A percentile compares a stretch with the other conserved stretches of the same genome.
Evolutionary conservation across 179 eudicot species (phyloP).

Genomic region (Dionaea muscipula): DNA sequence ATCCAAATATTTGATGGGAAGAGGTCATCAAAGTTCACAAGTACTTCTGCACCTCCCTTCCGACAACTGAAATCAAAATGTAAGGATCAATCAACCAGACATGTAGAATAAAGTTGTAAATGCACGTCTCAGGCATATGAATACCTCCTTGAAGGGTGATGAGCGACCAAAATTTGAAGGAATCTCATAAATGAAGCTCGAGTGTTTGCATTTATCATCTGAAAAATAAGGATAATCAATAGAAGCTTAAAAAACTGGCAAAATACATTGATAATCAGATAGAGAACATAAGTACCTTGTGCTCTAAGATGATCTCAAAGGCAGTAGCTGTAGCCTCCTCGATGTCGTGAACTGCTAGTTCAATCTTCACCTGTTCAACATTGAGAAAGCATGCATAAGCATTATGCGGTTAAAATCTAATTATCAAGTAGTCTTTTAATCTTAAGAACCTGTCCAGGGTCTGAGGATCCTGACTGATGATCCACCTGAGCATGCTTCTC

Average conservation of each 20-base stretch:
- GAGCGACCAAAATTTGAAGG: conserved; percentile 79
- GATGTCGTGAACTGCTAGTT: conserved; percentile 69
- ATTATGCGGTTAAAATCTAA: background rate
- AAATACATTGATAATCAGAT: background rate
- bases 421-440: conserved; percentile 8
- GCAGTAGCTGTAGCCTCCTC: conserved; percentile 87
- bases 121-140: background rate
- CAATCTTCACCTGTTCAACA: conserved; percentile 40
- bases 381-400: conserved; percentile 1
- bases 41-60: conserved; percentile 87
- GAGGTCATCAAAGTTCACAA: conserved; percentile 70
- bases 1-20: conserved; percentile 39
- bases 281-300: conserved; percentile 42
- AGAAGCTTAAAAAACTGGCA: conserved; percentile 2
- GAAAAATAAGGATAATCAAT: conserved; percentile 14
- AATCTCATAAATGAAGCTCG: conserved; percentile 66
- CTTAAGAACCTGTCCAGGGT: conserved; percentile 60
- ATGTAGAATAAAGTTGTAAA: conserved; percentile 2
- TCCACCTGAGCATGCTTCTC: conserved; percentile 70
- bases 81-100: conserved; percentile 6
- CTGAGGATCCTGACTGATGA: conserved; percentile 47
- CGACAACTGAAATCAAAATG: conserved; percentile 50
- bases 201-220: conserved; percentile 85
- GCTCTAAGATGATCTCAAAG: conserved; percentile 61
- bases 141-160: conserved; percentile 91